Conservation (phyloP, 192 early-diverging fungal species). For the Helicostylum pulchrum region DNA sequence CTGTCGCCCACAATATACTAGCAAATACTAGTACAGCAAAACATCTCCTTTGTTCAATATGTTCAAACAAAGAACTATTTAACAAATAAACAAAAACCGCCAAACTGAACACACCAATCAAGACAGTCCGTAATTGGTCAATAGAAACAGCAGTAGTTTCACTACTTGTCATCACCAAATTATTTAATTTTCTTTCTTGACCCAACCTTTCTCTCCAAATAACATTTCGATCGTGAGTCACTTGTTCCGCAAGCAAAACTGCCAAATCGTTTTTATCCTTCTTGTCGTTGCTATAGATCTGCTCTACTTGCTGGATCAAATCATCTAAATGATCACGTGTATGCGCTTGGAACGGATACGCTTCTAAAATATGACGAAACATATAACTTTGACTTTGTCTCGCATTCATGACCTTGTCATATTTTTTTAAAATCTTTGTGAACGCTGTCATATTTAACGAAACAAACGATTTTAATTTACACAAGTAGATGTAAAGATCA, state of each 20-base stretch:
- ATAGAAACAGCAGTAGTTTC: constrained; percentile 27
- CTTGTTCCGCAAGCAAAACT: constrained; percentile 71
- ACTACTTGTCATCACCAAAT: constrained; percentile 56
- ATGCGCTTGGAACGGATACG: constrained; percentile 66
- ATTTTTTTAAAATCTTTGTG: constrained; percentile 95
- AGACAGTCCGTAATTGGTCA: constrained; percentile 40
- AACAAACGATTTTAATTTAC: constrained; percentile 83
- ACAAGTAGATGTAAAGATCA: constrained; percentile 78
- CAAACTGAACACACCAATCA: constrained; percentile 48
- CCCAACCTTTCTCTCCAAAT: constrained; percentile 97
- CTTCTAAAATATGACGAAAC: constrained; percentile 52
- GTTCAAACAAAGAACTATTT: constrained; percentile 58
- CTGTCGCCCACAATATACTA: constrained; percentile 88
- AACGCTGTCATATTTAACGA: constrained; percentile 91
- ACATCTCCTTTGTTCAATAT: constrained; percentile 79
- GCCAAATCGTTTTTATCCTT: constrained; percentile 64
- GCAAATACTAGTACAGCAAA: constrained; percentile 90
- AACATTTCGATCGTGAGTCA: constrained; percentile 95
- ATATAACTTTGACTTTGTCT: constrained; percentile 72
- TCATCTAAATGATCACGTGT: constrained; percentile 60
- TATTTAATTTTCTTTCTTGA: constrained; percentile 76
- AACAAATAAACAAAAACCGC: constrained; percentile 58
- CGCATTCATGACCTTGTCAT: constrained; percentile 85
- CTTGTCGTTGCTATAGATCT: constrained; percentile 62
- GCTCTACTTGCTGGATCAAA: constrained; percentile 57